phyloP scores from a whole-genome alignment of 768 basidiomycete genomes.

The Cystobasidiopsis lactophilus region DNA sequence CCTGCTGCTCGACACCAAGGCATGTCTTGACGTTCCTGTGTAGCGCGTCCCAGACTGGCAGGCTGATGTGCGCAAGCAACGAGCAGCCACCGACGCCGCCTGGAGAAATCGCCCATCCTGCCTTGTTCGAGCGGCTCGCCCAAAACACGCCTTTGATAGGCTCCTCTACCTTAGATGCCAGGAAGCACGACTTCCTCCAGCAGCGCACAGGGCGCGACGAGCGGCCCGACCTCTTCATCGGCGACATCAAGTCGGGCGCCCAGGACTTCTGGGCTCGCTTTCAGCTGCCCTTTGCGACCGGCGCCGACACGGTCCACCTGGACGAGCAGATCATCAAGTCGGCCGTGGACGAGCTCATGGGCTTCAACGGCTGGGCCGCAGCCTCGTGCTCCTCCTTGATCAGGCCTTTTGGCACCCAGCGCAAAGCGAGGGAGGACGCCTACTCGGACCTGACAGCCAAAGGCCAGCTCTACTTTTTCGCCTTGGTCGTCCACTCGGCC shows the following conservation, averaged over 20 bases:
- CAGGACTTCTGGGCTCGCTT: slow-evolving; percentile 79
- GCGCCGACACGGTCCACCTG: slow-evolving; percentile 61
- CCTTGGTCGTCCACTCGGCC: slow-evolving; percentile 86
- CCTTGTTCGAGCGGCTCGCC: slow-evolving; percentile 40
- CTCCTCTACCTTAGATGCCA: slow-evolving; percentile 55
- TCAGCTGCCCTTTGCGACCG: slow-evolving; percentile 69
- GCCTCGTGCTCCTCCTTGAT: slow-evolving; percentile 78
- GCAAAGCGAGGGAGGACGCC: slow-evolving; percentile 36
- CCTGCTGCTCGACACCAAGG: slow-evolving; percentile 6
- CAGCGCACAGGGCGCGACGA: slow-evolving; percentile 60
- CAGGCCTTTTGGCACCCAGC: slow-evolving; percentile 87
- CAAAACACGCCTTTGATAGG: slow-evolving; percentile 32
- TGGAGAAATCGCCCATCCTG: slow-evolving; percentile 21
- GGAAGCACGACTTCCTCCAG: slow-evolving; percentile 71
- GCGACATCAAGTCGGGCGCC: slow-evolving; percentile 51
- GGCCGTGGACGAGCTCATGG: slow-evolving; percentile 80
- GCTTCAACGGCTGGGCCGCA: slow-evolving; percentile 94
- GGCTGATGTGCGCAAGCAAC: background rate
- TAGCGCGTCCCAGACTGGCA: background rate
- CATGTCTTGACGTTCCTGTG: background rate
- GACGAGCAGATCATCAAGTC: slow-evolving; percentile 74
- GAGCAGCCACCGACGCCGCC: slow-evolving; percentile 16
- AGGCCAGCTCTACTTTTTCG: slow-evolving; percentile 77
- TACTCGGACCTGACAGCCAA: slow-evolving; percentile 72
- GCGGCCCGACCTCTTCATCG: slow-evolving; percentile 53